A percentile compares a stretch with the other conserved stretches of the same genome.
Evolutionary conservation across 2,329 filamentous ascomycete genomes (phyloP).

Genomic region (Sclerotinia trifoliorum): DNA sequence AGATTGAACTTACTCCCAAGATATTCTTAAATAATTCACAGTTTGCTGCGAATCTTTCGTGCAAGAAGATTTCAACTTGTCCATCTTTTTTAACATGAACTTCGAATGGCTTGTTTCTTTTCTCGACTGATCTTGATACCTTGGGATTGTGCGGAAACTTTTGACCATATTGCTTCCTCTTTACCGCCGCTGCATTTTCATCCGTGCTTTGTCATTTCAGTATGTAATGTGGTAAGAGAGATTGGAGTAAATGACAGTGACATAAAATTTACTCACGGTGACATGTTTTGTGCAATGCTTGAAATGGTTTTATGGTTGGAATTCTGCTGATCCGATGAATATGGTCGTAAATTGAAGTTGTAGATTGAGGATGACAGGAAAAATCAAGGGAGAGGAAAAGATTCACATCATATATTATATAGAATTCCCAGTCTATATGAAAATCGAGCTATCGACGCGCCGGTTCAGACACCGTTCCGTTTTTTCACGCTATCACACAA

Average conservation of each 20-base stretch:
- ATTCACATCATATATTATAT: too few relatives aligned
- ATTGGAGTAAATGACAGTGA: background rate
- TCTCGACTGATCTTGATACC: background rate
- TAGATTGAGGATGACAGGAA: too few relatives aligned
- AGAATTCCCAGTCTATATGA: too few relatives aligned
- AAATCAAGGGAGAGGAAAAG: too few relatives aligned
- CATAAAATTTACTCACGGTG: background rate
- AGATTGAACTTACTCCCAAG: background rate
- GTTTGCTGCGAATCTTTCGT: background rate
- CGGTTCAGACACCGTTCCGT: too few relatives aligned
- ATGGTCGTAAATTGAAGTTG: too few relatives aligned
- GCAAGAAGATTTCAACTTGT: background rate
- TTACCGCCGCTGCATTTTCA: background rate
- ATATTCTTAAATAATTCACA: background rate
- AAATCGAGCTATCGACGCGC: too few relatives aligned
- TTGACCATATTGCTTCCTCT: background rate
- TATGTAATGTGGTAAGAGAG: background rate
- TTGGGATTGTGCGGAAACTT: background rate
- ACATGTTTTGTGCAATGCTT: background rate
- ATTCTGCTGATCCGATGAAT: too few relatives aligned
- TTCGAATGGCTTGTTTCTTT: background rate
- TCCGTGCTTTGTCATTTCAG: background rate
- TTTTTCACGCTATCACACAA: too few relatives aligned
- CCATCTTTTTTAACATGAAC: background rate
- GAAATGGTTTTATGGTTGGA: background rate